Conservation (phyloP, 139 green algal species). For the Deuterostichococcus epilithicus region DNA sequence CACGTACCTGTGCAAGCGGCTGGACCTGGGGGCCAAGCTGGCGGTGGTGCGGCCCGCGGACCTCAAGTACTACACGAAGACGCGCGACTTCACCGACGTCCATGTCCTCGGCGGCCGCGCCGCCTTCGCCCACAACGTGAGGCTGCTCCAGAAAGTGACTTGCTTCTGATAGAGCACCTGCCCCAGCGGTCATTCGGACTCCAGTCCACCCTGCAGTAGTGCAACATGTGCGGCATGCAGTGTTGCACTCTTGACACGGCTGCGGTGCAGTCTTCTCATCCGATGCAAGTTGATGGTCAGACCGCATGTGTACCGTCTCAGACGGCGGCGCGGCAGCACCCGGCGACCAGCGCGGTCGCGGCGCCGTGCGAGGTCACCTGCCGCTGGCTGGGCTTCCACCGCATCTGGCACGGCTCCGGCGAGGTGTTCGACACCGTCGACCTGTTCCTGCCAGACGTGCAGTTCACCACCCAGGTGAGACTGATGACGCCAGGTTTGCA, state of each 20-base stretch:
- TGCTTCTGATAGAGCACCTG: no score
- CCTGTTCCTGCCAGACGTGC: conserved; percentile 81
- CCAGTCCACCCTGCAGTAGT: no score
- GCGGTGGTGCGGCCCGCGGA: conserved; percentile 69
- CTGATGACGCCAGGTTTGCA: neutral
- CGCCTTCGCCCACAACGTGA: conserved; percentile 31
- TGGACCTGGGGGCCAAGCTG: conserved; percentile 70
- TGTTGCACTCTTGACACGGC: conserved; percentile 9
- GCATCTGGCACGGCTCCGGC: conserved; percentile 64
- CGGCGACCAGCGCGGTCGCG: conserved; percentile 32
- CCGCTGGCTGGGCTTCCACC: conserved; percentile 73
- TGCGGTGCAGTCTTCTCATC: no score
- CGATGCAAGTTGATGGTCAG: no score
- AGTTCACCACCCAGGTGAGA: conserved; percentile 71
- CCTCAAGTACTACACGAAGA: conserved; percentile 89
- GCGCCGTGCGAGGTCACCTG: conserved; percentile 56
- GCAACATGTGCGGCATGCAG: conserved; percentile 12
- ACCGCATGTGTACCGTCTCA: no score
- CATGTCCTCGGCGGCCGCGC: conserved; percentile 58
- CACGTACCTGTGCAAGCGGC: conserved; percentile 80
- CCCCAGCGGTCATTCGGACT: no score
- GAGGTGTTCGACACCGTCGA: conserved; percentile 85
- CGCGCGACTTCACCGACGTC: conserved; percentile 49
- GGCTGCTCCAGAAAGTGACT: no score
- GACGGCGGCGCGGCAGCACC: neutral